phyloP scores from a whole-genome alignment of 306 rosid species.

The Sicyos baderoa region DNA sequence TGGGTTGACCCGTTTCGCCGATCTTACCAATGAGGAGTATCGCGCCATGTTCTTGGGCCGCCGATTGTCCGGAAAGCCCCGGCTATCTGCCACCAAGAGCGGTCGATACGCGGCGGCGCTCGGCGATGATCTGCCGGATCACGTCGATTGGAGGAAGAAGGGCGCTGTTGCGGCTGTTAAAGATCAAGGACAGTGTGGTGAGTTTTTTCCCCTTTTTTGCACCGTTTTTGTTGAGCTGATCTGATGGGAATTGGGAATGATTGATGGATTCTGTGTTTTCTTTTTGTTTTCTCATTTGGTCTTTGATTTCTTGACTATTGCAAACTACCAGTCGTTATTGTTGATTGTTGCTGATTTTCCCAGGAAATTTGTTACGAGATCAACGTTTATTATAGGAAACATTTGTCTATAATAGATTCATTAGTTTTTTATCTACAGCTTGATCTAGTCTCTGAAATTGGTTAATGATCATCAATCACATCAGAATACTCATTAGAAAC shows the following conservation, averaged over 20 bases:
- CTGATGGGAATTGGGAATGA: not conserved
- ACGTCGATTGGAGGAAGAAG: slow-evolving; percentile 67
- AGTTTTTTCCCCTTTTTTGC: slow-evolving; percentile 7
- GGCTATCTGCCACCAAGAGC: slow-evolving; percentile 28
- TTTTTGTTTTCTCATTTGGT: not conserved
- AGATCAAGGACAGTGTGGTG: slow-evolving; percentile 94
- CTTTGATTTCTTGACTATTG: slow-evolving; percentile 9
- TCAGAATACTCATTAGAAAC: not conserved
- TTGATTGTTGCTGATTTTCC: slow-evolving; percentile 9
- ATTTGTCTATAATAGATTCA: not conserved
- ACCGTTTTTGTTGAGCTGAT: not conserved
- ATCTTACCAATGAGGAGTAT: slow-evolving; percentile 72
- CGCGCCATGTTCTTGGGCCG: slow-evolving; percentile 42
- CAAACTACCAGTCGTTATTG: not conserved
- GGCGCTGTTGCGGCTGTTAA: slow-evolving; percentile 72
- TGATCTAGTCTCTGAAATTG: not conserved
- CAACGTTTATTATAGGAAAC: slow-evolving; percentile 1
- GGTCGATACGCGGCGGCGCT: slow-evolving; percentile 35
- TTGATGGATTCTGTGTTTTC: slow-evolving; percentile 3
- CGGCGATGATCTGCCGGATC: slow-evolving; percentile 50
- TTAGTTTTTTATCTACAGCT: not conserved
- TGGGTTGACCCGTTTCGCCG: slow-evolving; percentile 68
- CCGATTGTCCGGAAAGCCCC: slow-evolving; percentile 14
- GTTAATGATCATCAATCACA: too few species aligned
- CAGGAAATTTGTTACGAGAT: not conserved